These are phyloP conservation scores for Cryptococcus depauperatus DNA, from an alignment of 1,284 basidiomycete species.

Conservation along the genomic window DNA sequence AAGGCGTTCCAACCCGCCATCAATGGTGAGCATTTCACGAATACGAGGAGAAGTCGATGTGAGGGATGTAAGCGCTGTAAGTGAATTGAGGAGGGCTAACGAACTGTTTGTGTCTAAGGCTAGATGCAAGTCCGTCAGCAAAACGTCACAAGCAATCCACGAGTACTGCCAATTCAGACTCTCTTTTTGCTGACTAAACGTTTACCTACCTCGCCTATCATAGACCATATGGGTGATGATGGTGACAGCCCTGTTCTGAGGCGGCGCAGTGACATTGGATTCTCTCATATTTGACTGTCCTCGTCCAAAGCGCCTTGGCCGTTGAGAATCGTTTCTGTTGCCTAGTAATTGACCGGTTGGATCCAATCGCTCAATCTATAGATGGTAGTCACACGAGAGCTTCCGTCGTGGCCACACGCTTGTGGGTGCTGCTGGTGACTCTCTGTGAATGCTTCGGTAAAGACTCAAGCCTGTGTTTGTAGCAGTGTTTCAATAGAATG, in stretches of 20 bases:
- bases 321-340: too few species aligned
- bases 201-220: constrained; percentile 76
- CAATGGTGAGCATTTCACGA: constrained; percentile 94
- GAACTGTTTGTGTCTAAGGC: constrained; percentile 88
- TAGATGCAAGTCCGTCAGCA: constrained; percentile 42
- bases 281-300: constrained; percentile 64
- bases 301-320: too few species aligned
- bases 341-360: too few species aligned
- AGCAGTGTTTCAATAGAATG: too few species aligned
- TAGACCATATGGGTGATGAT: constrained; percentile 92
- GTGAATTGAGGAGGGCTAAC: constrained; percentile 89
- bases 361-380: too few species aligned
- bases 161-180: background rate
- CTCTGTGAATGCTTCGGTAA: too few species aligned
- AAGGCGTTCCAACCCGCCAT: constrained; percentile 92
- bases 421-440: too few species aligned
- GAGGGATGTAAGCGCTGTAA: constrained; percentile 93
- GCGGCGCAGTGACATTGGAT: constrained; percentile 90
- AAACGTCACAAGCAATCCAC: background rate
- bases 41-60: constrained; percentile 96
- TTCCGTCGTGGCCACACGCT: too few species aligned
- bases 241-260: constrained; percentile 90
- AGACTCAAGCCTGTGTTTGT: too few species aligned
- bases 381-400: too few species aligned
- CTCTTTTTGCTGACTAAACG: too few species aligned